Evolutionary conservation across 2,329 filamentous ascomycete genomes (phyloP).

Genomic region (Colletotrichum gloeosporioides): DNA sequence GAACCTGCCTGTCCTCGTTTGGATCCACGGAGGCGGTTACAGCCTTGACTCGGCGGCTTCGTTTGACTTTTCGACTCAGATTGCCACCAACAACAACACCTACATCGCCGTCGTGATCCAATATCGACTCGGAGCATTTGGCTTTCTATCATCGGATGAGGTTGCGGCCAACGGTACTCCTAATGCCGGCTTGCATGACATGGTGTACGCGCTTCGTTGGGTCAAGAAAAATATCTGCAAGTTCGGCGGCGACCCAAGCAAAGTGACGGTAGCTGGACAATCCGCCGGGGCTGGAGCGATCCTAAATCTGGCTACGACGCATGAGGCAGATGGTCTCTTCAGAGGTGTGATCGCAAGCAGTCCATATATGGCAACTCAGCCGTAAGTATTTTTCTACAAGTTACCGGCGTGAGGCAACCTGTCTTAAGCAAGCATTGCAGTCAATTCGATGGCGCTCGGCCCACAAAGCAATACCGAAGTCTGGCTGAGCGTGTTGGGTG

Average conservation of each 20-base stretch:
- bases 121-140: slow-evolving; percentile 17
- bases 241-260: slow-evolving; percentile 20
- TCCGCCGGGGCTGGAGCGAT: background rate
- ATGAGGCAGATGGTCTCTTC: background rate
- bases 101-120: slow-evolving; percentile 6
- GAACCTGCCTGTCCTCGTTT: slow-evolving; percentile 13
- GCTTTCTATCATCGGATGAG: slow-evolving; percentile 19
- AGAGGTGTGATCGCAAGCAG: background rate
- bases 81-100: slow-evolving; percentile 1
- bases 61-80: background rate
- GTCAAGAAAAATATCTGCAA: slow-evolving; percentile 21
- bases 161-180: slow-evolving; percentile 10
- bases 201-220: slow-evolving; percentile 17
- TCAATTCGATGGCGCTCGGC: background rate
- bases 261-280: slow-evolving; percentile 3
- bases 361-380: slow-evolving; percentile 1
- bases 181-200: slow-evolving; percentile 23
- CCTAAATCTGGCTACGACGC: background rate
- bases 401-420: background rate
- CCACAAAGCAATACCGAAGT: background rate
- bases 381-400: background rate
- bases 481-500: slow-evolving; percentile 7
- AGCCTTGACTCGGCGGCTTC: background rate
- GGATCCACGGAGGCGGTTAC: slow-evolving; percentile 24
- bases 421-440: background rate